A percentile compares a stretch with the other conserved stretches of the same genome.
Evolutionary conservation across 768 basidiomycete species (phyloP).

Genomic region (Pleurotus tuber-regium): DNA sequence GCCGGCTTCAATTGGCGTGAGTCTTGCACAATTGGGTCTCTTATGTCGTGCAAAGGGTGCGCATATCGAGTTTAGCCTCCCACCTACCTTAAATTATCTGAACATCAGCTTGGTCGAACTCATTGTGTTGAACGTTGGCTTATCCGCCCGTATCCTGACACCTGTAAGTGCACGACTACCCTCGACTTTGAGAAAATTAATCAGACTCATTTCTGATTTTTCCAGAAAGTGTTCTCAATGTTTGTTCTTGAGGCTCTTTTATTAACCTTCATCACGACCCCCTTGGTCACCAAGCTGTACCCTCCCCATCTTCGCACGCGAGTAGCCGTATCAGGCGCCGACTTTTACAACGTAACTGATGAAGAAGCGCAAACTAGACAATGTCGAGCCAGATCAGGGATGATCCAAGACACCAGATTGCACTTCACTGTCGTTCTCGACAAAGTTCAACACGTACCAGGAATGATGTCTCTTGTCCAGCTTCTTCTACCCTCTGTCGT

Average conservation of each 20-base stretch:
- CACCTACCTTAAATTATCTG: background rate
- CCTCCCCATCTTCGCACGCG: constrained; percentile 60
- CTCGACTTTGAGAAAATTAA: background rate
- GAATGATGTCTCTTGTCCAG: constrained; percentile 88
- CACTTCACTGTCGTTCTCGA: constrained; percentile 87
- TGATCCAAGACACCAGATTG: constrained; percentile 36
- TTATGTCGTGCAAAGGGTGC: constrained; percentile 96
- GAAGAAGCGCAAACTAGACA: constrained; percentile 27
- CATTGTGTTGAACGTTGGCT: constrained; percentile 94
- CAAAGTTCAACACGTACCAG: constrained; percentile 84
- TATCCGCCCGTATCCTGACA: constrained; percentile 75
- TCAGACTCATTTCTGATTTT: too few species aligned
- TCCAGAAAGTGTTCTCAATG: constrained; percentile 83
- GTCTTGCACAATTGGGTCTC: constrained; percentile 75
- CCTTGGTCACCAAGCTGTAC: constrained; percentile 64
- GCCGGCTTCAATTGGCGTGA: constrained; percentile 84
- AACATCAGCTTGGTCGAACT: constrained; percentile 74
- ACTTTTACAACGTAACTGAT: constrained; percentile 44
- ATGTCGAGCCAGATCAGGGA: constrained; percentile 4
- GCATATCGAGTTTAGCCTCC: constrained; percentile 12
- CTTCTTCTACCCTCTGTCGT: too few species aligned
- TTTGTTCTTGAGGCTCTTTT: constrained; percentile 85
- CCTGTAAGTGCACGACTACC: constrained; percentile 27
- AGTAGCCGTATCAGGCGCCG: constrained; percentile 41
- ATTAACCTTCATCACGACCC: constrained; percentile 86